phyloP scores from a whole-genome alignment of 2,329 filamentous ascomycete species.

The Fusarium pininemorale region DNA sequence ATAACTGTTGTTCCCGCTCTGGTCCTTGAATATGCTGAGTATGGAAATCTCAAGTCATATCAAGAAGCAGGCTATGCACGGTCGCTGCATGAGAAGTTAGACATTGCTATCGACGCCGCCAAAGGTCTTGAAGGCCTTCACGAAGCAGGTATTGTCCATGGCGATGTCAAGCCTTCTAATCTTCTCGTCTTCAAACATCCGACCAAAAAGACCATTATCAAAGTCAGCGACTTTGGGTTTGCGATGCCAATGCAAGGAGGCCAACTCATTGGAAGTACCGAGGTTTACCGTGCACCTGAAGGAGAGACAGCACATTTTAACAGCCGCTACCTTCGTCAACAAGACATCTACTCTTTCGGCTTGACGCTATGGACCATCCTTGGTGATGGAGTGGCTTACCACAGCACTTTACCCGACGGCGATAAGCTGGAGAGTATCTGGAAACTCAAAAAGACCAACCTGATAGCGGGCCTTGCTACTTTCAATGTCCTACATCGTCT shows the following conservation, averaged over 20 bases:
- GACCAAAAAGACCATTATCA: background rate
- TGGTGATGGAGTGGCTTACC: background rate
- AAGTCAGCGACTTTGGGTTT: background rate
- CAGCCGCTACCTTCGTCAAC: background rate
- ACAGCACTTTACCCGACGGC: background rate
- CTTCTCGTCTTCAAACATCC: background rate
- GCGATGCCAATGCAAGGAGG: background rate
- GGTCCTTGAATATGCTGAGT: background rate
- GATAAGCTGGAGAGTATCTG: background rate
- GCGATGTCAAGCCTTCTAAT: background rate
- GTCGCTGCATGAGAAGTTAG: background rate
- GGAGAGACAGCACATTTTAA: background rate
- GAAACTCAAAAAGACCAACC: background rate
- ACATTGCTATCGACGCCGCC: background rate
- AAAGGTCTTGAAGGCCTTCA: background rate
- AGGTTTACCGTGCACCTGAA: background rate
- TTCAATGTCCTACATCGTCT: background rate
- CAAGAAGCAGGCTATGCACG: background rate
- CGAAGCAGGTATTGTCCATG: background rate
- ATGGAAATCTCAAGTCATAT: background rate
- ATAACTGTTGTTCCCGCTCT: background rate
- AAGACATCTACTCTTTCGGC: background rate
- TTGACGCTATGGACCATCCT: background rate
- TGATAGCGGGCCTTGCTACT: background rate
- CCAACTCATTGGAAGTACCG: background rate